Conservation (phyloP, 2,329 filamentous ascomycete species). For the Mycosphaerella arachidis region DNA sequence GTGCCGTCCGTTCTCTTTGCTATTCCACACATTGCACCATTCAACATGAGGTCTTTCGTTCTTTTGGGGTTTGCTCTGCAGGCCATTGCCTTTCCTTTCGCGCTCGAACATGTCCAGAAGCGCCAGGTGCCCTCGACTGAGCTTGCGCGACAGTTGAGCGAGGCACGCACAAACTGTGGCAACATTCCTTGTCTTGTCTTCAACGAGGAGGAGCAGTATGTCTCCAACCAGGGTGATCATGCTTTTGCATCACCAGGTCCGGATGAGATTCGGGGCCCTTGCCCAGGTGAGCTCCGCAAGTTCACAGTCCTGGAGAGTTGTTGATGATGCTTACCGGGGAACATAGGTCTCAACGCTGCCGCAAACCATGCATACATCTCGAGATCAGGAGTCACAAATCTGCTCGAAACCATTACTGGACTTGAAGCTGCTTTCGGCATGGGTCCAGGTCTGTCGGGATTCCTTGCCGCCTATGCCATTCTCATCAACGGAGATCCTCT, state of each 20-base stretch:
- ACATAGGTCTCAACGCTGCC: constrained; percentile 15
- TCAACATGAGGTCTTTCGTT: constrained; percentile 1
- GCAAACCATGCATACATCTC: constrained; percentile 24
- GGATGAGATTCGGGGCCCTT: constrained; percentile 13
- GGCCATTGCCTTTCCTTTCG: constrained; percentile 4
- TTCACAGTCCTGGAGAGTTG: too few relatives aligned
- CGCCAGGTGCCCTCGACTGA: constrained; percentile 4
- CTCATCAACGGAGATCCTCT: constrained; percentile 12
- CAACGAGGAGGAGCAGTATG: constrained; percentile 10
- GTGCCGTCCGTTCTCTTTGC: constrained; percentile 1
- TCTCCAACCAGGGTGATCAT: constrained; percentile 12
- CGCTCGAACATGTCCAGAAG: background rate
- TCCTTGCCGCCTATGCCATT: constrained; percentile 15
- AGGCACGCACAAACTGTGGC: constrained; percentile 11
- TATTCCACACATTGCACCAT: background rate
- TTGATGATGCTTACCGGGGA: too few relatives aligned
- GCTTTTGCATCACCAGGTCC: constrained; percentile 6
- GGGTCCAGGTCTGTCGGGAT: constrained; percentile 3
- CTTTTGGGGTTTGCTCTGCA: background rate
- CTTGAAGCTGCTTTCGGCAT: constrained; percentile 5
- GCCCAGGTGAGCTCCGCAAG: constrained; percentile 1
- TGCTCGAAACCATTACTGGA: constrained; percentile 4
- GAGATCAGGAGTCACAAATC: constrained; percentile 1
- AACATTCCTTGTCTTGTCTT: constrained; percentile 13
- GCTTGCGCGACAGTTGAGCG: constrained; percentile 2